These are phyloP conservation scores for Hippophae tibetana DNA, from an alignment of 306 rosid genomes.

Conservation along the genomic window DNA sequence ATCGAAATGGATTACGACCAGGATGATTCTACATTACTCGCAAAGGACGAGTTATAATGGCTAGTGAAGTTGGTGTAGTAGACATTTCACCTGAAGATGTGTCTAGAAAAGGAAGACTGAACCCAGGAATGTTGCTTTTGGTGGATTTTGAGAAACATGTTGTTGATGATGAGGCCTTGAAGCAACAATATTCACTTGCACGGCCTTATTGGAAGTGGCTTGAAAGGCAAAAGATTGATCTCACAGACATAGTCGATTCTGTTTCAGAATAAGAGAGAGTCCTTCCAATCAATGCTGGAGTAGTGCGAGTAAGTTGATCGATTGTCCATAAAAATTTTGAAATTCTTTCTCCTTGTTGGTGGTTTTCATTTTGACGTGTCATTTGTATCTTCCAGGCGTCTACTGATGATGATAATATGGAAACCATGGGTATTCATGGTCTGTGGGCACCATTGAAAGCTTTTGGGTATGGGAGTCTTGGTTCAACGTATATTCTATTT, in stretches of 20 bases:
- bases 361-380: constrained; percentile 11
- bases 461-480: constrained; percentile 54
- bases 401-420: constrained; percentile 50
- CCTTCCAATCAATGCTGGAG: constrained; percentile 69
- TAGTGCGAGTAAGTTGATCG: constrained; percentile 48
- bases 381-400: constrained; percentile 32
- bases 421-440: constrained; percentile 74
- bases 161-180: constrained; percentile 86
- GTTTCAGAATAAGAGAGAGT: constrained; percentile 55
- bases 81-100: constrained; percentile 91
- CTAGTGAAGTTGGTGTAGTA: constrained; percentile 98
- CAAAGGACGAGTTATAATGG: constrained; percentile 94
- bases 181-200: constrained; percentile 78
- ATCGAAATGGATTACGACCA: constrained; percentile 89
- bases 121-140: constrained; percentile 98
- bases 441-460: constrained; percentile 76
- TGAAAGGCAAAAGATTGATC: constrained; percentile 74
- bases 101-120: constrained; percentile 80
- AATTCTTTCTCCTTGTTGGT: constrained; percentile 1
- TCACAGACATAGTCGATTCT: constrained; percentile 63
- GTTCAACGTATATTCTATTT: constrained; percentile 4
- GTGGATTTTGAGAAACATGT: constrained; percentile 96
- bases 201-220: constrained; percentile 93
- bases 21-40: constrained; percentile 96
- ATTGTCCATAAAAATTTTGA: neutral